phyloP scores from a whole-genome alignment of 2,329 filamentous ascomycete genomes.

The Cercospora sesami region DNA sequence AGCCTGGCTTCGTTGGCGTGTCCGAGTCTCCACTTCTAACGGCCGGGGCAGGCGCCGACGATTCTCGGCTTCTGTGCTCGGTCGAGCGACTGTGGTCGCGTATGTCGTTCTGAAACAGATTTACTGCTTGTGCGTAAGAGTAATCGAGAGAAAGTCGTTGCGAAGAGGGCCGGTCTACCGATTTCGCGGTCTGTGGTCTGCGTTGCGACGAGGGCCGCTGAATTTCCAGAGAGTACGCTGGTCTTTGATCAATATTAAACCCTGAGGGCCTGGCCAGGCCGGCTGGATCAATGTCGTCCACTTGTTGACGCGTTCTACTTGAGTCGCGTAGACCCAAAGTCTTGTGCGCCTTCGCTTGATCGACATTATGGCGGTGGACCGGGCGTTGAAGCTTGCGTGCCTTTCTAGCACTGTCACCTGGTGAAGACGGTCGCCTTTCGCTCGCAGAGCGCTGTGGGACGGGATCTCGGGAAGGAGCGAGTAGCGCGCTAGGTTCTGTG shows the following conservation, averaged over 20 bases:
- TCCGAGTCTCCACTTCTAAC: slow-evolving; percentile 18
- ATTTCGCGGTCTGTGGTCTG: slow-evolving; percentile 29
- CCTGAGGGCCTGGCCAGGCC: slow-evolving; percentile 7
- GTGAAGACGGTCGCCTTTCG: slow-evolving; percentile 19
- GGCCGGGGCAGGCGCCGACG: slow-evolving; percentile 21
- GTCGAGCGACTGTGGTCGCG: slow-evolving; percentile 11
- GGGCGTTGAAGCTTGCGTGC: slow-evolving; percentile 18
- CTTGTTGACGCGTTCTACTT: slow-evolving; percentile 6
- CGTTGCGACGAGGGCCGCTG: slow-evolving; percentile 22
- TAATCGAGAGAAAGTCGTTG: slow-evolving; percentile 35
- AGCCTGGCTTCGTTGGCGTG: slow-evolving; percentile 14
- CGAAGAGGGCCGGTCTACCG: slow-evolving; percentile 24
- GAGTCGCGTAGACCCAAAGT: slow-evolving; percentile 41
- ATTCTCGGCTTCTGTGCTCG: slow-evolving; percentile 15
- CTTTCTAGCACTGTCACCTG: slow-evolving; percentile 23
- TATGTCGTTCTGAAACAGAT: slow-evolving; percentile 30
- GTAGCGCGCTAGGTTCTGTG: background rate
- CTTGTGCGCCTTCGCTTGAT: slow-evolving; percentile 45
- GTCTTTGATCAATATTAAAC: slow-evolving; percentile 7
- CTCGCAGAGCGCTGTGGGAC: slow-evolving; percentile 14
- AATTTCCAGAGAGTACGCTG: slow-evolving; percentile 20
- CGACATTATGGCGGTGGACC: slow-evolving; percentile 30
- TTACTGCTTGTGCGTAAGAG: slow-evolving; percentile 34
- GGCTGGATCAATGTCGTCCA: background rate
- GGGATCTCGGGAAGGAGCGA: slow-evolving; percentile 9